Conservation (phyloP, 139 green algal genomes). For the Haematococcus lacustris region DNA sequence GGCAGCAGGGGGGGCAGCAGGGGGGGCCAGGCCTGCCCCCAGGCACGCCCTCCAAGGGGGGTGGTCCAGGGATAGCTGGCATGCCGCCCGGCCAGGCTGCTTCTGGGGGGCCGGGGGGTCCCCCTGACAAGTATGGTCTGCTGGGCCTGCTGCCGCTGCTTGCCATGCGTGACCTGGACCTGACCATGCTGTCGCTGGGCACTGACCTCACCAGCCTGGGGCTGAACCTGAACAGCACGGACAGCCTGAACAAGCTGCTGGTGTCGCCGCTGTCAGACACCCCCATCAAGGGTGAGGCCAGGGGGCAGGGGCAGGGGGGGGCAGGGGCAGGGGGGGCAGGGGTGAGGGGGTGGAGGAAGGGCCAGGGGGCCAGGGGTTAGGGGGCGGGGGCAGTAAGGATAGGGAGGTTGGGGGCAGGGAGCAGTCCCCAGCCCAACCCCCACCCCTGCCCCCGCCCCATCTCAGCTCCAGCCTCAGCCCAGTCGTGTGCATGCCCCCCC, state of each 20-base stretch:
- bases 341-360: background rate
- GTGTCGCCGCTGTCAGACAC: slow-evolving; percentile 78
- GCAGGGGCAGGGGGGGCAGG: background rate
- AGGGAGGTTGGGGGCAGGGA: background rate
- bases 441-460: background rate
- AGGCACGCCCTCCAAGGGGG: background rate
- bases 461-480: background rate
- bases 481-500: background rate
- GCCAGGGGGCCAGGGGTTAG: background rate
- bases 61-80: background rate
- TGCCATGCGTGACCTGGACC: slow-evolving; percentile 83
- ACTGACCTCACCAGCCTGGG: slow-evolving; percentile 93
- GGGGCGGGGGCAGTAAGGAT: background rate
- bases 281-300: slow-evolving; percentile 30
- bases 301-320: background rate
- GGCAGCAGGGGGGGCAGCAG: background rate
- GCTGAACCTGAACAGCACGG: slow-evolving; percentile 82
- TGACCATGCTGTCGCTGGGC: slow-evolving; percentile 91
- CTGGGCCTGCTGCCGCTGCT: slow-evolving; percentile 90
- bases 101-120: background rate
- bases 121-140: slow-evolving; percentile 76
- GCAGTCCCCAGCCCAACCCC: background rate
- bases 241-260: slow-evolving; percentile 45
- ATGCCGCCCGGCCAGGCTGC: background rate
- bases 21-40: background rate